A percentile compares a stretch with the other conserved stretches of the same genome.
Evolutionary conservation across 2,329 filamentous ascomycete genomes (phyloP).

Genomic region (Thielaviopsis ethacetica): DNA sequence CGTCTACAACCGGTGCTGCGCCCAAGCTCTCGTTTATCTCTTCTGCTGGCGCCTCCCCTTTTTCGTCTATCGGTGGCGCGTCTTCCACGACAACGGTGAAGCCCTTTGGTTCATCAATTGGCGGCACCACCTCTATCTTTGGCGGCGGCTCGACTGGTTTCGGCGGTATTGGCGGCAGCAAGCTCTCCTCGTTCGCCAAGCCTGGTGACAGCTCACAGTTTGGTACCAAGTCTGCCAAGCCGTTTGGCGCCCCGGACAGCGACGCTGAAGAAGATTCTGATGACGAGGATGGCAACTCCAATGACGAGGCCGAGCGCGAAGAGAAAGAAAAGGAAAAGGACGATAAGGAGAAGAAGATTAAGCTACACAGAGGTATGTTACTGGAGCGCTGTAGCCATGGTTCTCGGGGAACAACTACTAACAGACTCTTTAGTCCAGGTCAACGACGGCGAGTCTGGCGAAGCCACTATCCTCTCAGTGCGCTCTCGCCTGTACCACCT

Average conservation of each 20-base stretch:
- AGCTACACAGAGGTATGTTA: slow-evolving; percentile 51
- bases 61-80: slow-evolving; percentile 21
- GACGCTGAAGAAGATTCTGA: slow-evolving; percentile 36
- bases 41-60: slow-evolving; percentile 27
- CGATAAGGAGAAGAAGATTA: slow-evolving; percentile 44
- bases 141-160: slow-evolving; percentile 35
- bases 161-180: slow-evolving; percentile 38
- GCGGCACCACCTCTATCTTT: slow-evolving; percentile 25
- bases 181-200: slow-evolving; percentile 39
- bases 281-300: slow-evolving; percentile 24
- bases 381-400: neutral
- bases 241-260: slow-evolving; percentile 63
- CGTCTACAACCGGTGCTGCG: slow-evolving; percentile 12
- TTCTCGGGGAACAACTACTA: neutral
- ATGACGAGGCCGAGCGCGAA: slow-evolving; percentile 32
- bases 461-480: slow-evolving; percentile 56
- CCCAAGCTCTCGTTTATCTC: slow-evolving; percentile 35
- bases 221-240: slow-evolving; percentile 40
- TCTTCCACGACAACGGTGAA: slow-evolving; percentile 22
- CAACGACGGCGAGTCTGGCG: slow-evolving; percentile 76
- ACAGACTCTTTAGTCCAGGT: slow-evolving; percentile 36
- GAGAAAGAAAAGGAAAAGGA: slow-evolving; percentile 40
- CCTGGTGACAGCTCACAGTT: slow-evolving; percentile 32
- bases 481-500: slow-evolving; percentile 78
- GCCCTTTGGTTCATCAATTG: slow-evolving; percentile 30